These are phyloP conservation scores for Friedmanniomyces simplex DNA, from an alignment of 495 filamentous ascomycete species.

Conservation along the genomic window DNA sequence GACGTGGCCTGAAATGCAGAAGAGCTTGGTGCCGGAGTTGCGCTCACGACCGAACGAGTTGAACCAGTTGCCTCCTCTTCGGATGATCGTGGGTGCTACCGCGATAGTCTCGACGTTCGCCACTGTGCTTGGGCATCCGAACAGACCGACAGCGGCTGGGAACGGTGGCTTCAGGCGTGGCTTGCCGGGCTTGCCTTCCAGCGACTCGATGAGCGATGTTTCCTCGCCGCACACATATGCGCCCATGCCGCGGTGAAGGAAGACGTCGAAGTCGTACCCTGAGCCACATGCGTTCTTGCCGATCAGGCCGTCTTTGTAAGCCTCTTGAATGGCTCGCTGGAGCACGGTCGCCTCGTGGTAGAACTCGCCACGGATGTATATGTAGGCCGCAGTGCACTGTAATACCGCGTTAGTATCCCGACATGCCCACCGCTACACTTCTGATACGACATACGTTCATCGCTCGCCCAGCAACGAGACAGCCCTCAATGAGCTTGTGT, in stretches of 20 bases:
- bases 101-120: constrained; percentile 97
- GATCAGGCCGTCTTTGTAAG: constrained; percentile 83
- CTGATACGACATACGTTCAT: constrained; percentile 14
- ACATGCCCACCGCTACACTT: background rate
- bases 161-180: constrained; percentile 97
- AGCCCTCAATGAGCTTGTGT: constrained; percentile 96
- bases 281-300: constrained; percentile 95
- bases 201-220: constrained; percentile 91
- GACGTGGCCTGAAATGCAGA: constrained; percentile 96
- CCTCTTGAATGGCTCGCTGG: constrained; percentile 92
- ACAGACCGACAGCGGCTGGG: constrained; percentile 91
- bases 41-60: constrained; percentile 84
- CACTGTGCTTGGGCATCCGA: constrained; percentile 94
- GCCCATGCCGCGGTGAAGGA: constrained; percentile 90
- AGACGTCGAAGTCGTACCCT: constrained; percentile 97
- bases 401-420: constrained; percentile 52
- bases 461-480: constrained; percentile 68
- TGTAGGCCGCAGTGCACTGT: constrained; percentile 97
- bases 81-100: constrained; percentile 90
- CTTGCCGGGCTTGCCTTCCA: constrained; percentile 97
- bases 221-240: constrained; percentile 98
- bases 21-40: constrained; percentile 94
- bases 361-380: constrained; percentile 99
- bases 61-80: constrained; percentile 88
- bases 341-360: constrained; percentile 92